Conservation (phyloP, 2,329 filamentous ascomycete genomes). For the Aspergillus sergii region DNA sequence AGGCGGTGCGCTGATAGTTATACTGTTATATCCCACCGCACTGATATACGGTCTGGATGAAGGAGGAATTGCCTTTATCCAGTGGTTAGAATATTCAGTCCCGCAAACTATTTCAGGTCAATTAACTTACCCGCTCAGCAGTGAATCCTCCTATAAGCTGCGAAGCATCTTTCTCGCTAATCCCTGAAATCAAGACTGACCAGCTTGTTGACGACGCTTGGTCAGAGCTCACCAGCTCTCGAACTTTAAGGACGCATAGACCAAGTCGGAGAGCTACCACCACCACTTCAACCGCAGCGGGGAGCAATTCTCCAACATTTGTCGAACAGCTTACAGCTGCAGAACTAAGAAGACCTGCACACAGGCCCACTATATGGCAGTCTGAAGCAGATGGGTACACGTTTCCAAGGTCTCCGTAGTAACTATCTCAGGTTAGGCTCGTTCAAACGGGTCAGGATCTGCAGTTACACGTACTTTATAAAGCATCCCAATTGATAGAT, state of each 20-base stretch:
- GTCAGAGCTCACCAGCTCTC: conserved; percentile 26
- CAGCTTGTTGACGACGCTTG: conserved; percentile 33
- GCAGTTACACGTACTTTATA: conserved; percentile 42
- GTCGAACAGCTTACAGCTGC: conserved; percentile 6
- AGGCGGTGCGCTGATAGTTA: conserved; percentile 63
- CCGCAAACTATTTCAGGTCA: neutral
- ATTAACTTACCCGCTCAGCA: conserved; percentile 27
- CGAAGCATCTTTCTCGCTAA: conserved; percentile 35
- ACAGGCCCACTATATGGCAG: conserved; percentile 42
- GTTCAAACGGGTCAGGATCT: neutral
- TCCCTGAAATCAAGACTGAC: conserved; percentile 45
- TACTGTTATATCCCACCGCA: conserved; percentile 60
- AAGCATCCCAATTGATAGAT: conserved; percentile 48
- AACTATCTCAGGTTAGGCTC: conserved; percentile 31
- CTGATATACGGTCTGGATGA: conserved; percentile 61
- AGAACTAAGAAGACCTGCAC: conserved; percentile 9
- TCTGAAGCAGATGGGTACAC: conserved; percentile 42
- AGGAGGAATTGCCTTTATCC: conserved; percentile 46
- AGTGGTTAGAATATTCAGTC: neutral
- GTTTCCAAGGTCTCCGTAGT: conserved; percentile 46
- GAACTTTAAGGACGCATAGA: conserved; percentile 6
- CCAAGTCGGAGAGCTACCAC: conserved; percentile 9
- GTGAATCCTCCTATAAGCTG: conserved; percentile 28
- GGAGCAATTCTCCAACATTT: conserved; percentile 8
- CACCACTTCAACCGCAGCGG: conserved; percentile 10